Evolutionary conservation across 345 rosid species (phyloP).

Genomic region (Pelargonium nanum): DNA sequence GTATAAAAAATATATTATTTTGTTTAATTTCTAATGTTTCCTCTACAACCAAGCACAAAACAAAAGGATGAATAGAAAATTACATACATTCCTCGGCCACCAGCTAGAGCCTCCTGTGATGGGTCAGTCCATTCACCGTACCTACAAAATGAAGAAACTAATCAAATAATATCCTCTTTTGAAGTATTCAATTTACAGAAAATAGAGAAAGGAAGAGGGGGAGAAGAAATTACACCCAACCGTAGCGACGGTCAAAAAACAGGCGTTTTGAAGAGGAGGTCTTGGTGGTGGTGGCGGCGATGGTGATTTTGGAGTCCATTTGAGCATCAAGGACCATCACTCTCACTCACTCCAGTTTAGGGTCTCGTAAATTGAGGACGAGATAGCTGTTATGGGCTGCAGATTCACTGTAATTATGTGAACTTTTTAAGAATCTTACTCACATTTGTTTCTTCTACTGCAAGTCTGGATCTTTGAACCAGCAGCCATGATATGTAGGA

Average conservation of each 20-base stretch:
- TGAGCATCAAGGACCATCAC: too few species aligned
- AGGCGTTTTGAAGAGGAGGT: conserved; percentile 28
- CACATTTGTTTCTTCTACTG: too few species aligned
- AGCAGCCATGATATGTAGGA: too few species aligned
- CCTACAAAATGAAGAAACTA: conserved; percentile 15
- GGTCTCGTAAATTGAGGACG: too few species aligned
- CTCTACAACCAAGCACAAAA: background rate
- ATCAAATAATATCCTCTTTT: background rate
- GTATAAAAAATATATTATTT: too few species aligned
- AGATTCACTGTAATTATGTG: too few species aligned
- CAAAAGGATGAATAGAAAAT: background rate
- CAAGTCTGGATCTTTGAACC: too few species aligned
- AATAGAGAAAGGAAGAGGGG: too few species aligned
- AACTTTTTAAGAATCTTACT: too few species aligned
- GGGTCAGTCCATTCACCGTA: conserved; percentile 67
- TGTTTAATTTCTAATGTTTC: background rate
- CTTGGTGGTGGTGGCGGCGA: background rate
- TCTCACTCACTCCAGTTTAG: too few species aligned
- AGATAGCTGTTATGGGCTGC: too few species aligned
- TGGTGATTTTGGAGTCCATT: background rate
- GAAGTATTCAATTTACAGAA: background rate
- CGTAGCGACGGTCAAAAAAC: conserved; percentile 63
- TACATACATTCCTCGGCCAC: conserved; percentile 69
- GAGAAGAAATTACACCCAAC: conserved; percentile 47
- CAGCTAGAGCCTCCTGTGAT: conserved; percentile 59